phyloP scores from a whole-genome alignment of 164 flowering plant species.

The Hamamelis virginiana region DNA sequence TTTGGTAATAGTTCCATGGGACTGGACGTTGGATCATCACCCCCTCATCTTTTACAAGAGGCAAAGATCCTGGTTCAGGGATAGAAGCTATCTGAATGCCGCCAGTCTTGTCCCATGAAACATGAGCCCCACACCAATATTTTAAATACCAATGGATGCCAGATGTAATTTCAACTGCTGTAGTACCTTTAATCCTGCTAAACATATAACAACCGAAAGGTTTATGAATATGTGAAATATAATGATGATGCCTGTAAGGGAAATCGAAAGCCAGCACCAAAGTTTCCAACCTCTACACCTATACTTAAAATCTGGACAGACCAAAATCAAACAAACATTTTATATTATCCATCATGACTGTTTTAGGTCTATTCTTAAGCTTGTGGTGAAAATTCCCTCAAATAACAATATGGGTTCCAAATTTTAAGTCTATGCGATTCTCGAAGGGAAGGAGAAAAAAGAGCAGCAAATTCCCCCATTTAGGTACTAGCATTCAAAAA shows the following conservation, averaged over 20 bases:
- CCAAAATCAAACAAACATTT: neutral
- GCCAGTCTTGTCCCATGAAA: constrained; percentile 98
- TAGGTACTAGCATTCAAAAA: neutral
- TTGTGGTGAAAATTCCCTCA: neutral
- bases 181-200: constrained; percentile 72
- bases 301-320: neutral
- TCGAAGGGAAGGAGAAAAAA: neutral
- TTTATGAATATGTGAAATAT: neutral
- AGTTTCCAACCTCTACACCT: neutral
- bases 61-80: constrained; percentile 73
- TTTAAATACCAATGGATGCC: constrained; percentile 96
- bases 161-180: constrained; percentile 82
- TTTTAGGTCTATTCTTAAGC: neutral
- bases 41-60: constrained; percentile 62
- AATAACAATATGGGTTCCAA: too few species aligned
- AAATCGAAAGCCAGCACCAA: neutral
- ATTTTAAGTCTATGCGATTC: neutral
- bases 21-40: constrained; percentile 71
- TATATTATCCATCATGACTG: neutral
- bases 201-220: constrained; percentile 4
- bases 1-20: constrained; percentile 96
- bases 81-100: constrained; percentile 76
- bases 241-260: neutral
- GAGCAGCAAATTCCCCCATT: neutral
- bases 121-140: constrained; percentile 87